Conservation (phyloP, 2,329 filamentous ascomycete species). For the Pseudogymnoascus sp. region DNA sequence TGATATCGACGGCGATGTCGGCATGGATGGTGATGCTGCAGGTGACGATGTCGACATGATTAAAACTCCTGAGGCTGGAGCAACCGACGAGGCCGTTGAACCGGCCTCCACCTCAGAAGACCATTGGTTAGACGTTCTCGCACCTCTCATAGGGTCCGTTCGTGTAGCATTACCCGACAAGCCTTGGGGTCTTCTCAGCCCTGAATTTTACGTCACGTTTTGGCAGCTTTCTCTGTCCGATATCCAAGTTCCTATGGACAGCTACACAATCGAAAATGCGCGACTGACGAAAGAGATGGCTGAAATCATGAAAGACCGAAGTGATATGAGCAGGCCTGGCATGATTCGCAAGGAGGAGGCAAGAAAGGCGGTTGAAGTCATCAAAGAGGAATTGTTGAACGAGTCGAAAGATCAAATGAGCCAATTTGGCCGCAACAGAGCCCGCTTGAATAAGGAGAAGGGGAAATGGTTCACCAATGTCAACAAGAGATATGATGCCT, state of each 20-base stretch:
- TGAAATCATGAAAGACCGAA: constrained; percentile 60
- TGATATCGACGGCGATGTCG: constrained; percentile 50
- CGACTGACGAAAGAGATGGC: constrained; percentile 58
- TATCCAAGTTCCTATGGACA: constrained; percentile 63
- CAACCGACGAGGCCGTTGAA: constrained; percentile 26
- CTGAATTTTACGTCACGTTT: constrained; percentile 81
- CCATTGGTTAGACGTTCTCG: constrained; percentile 58
- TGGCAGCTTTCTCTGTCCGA: constrained; percentile 86
- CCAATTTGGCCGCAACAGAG: constrained; percentile 56
- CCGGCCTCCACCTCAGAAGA: constrained; percentile 34
- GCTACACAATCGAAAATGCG: constrained; percentile 69
- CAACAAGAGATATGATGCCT: constrained; percentile 51
- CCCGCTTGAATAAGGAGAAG: constrained; percentile 66
- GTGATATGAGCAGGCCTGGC: constrained; percentile 60
- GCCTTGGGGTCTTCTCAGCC: constrained; percentile 61
- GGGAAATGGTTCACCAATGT: constrained; percentile 66
- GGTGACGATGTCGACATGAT: constrained; percentile 33
- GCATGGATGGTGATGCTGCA: constrained; percentile 31
- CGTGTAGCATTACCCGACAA: constrained; percentile 50
- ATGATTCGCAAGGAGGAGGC: constrained; percentile 59
- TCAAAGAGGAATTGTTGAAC: constrained; percentile 59
- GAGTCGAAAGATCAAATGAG: constrained; percentile 65
- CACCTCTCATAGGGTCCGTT: constrained; percentile 63
- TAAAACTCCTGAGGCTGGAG: constrained; percentile 24
- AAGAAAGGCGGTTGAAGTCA: constrained; percentile 59